Conservation (phyloP, 306 rosid genomes). For the Sicyos edulis region DNA sequence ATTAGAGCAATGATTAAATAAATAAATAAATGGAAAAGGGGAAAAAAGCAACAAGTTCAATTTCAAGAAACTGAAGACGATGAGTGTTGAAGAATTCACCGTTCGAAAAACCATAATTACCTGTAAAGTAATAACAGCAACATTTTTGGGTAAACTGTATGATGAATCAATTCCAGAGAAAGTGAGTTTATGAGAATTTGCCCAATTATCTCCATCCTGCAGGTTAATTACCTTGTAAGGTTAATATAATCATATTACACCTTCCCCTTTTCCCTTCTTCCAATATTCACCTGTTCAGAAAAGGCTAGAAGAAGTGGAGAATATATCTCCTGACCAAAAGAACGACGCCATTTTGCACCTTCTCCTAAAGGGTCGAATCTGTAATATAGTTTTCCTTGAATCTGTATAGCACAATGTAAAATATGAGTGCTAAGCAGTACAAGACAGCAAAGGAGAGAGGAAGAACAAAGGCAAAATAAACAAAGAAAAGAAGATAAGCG, state of each 20-base stretch:
- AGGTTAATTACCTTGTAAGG: conserved; percentile 15
- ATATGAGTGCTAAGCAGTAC: conserved; percentile 12
- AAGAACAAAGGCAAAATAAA: not conserved
- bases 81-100: not conserved
- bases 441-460: not conserved
- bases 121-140: conserved; percentile 45
- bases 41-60: conserved; percentile 11
- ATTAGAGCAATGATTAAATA: not conserved
- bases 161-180: conserved; percentile 39
- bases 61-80: not conserved
- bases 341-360: conserved; percentile 95
- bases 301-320: conserved; percentile 86
- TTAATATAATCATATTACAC: not conserved
- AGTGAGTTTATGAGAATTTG: conserved; percentile 31
- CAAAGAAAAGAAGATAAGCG: not conserved
- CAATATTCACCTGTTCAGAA: conserved; percentile 49
- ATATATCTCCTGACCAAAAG: conserved; percentile 85
- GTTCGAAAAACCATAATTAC: conserved; percentile 14
- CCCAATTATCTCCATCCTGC: conserved; percentile 46
- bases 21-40: not conserved
- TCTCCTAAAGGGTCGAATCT: conserved; percentile 73
- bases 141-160: conserved; percentile 40
- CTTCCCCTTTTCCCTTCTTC: not conserved
- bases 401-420: conserved; percentile 38
- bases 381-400: conserved; percentile 69